Conservation (phyloP, 2,329 filamentous ascomycete species). For the Aspergillus puulaauensis region DNA sequence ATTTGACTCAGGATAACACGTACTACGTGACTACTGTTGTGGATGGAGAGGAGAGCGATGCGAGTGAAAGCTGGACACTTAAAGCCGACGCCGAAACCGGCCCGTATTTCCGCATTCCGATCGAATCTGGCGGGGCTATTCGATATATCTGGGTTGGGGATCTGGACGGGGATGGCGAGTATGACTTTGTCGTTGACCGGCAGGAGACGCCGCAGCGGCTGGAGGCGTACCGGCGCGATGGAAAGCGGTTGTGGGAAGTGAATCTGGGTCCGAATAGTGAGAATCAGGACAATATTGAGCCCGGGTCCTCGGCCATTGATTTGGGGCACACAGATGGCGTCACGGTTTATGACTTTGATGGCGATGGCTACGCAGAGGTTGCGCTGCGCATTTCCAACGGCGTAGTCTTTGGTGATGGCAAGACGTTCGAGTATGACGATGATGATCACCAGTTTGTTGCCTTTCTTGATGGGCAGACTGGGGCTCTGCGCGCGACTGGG, state of each 20-base stretch:
- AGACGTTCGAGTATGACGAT: background rate
- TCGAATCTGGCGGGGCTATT: background rate
- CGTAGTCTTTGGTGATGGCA: slow-evolving; percentile 4
- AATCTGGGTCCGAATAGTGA: slow-evolving; percentile 1
- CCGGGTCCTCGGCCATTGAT: background rate
- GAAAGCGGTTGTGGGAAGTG: slow-evolving; percentile 1
- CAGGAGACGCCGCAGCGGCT: background rate
- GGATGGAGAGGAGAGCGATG: background rate
- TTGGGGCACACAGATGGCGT: slow-evolving; percentile 3
- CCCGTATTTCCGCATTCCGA: slow-evolving; percentile 3
- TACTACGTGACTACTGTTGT: slow-evolving; percentile 3
- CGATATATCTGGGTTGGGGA: slow-evolving; percentile 8
- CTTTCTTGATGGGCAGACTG: background rate
- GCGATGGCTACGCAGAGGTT: slow-evolving; percentile 2
- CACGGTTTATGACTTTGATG: slow-evolving; percentile 7
- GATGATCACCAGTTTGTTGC: slow-evolving; percentile 6
- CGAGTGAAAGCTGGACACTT: background rate
- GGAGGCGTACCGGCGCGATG: slow-evolving; percentile 4
- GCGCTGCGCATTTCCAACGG: slow-evolving; percentile 4
- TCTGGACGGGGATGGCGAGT: slow-evolving; percentile 8
- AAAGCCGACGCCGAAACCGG: background rate
- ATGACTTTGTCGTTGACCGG: slow-evolving; percentile 8
- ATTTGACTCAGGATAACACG: background rate
- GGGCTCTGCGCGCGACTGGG: background rate
- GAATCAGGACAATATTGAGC: slow-evolving; percentile 10